These are phyloP conservation scores for Phytophthora pini DNA, from an alignment of 352 stramenopile species.

Conservation along the genomic window DNA sequence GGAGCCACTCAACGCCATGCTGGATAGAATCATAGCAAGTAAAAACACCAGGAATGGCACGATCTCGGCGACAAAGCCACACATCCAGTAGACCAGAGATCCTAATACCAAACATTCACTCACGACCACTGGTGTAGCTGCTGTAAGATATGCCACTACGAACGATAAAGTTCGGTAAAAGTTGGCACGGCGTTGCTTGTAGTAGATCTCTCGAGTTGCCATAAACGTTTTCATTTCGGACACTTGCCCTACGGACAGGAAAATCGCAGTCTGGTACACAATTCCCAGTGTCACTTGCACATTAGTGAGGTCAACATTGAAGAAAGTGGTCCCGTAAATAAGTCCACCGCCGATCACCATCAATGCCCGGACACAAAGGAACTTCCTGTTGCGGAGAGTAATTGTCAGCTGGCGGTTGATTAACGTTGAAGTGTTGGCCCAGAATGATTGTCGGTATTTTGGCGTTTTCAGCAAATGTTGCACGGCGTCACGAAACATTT, in stretches of 20 bases:
- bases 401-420: constrained; percentile 2
- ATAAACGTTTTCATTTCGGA: constrained; percentile 8
- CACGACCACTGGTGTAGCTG: neutral
- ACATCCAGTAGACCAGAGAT: constrained; percentile 11
- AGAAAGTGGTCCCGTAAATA: constrained; percentile 10
- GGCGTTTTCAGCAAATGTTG: constrained; percentile 4
- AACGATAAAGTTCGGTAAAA: constrained; percentile 10
- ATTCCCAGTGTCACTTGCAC: constrained; percentile 10
- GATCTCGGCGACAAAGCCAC: constrained; percentile 6
- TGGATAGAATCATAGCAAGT: constrained; percentile 4
- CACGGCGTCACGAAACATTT: constrained; percentile 2
- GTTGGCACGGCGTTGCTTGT: constrained; percentile 4
- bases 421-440: neutral
- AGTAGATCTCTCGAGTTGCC: constrained; percentile 5
- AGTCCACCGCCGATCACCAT: constrained; percentile 6
- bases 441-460: constrained; percentile 7
- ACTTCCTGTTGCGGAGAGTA: constrained; percentile 2
- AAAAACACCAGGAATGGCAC: constrained; percentile 3
- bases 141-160: constrained; percentile 5
- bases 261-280: constrained; percentile 14
- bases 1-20: constrained; percentile 1
- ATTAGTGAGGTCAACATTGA: constrained; percentile 5
- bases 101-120: constrained; percentile 1
- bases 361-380: neutral
- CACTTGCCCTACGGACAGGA: constrained; percentile 3